Conservation (phyloP, 305 asterid genomes). For the Solanum hybrid region DNA sequence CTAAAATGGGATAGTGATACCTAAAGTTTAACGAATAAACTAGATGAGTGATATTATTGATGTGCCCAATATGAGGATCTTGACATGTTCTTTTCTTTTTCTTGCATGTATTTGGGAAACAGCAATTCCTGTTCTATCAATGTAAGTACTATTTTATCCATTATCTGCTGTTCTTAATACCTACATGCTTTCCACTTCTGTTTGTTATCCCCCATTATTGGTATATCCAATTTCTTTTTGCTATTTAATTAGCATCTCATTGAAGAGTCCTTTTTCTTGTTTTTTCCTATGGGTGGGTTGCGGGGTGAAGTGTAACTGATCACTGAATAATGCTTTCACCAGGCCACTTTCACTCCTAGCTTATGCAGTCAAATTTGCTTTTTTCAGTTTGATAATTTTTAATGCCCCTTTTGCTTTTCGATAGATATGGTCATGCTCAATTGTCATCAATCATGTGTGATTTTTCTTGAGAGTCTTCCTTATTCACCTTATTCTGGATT, state of each 20-base stretch:
- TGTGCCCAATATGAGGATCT: conserved; percentile 3
- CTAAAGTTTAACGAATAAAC: neutral
- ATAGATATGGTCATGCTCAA: neutral
- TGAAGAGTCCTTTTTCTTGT: neutral
- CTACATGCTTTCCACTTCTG: neutral
- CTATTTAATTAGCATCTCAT: neutral
- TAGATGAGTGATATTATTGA: neutral
- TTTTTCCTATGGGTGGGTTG: neutral
- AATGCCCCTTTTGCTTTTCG: neutral
- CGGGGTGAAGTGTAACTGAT: neutral
- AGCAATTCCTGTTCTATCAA: conserved; percentile 98
- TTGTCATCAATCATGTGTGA: neutral
- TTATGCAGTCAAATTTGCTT: neutral
- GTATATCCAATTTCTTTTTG: neutral
- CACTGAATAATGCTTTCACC: neutral
- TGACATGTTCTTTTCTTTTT: conserved; percentile 13
- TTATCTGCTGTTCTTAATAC: neutral
- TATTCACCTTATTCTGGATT: neutral
- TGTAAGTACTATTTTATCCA: conserved; percentile 44
- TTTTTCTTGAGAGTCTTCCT: neutral
- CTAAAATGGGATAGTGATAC: neutral
- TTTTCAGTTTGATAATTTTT: neutral
- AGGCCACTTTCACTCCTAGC: neutral
- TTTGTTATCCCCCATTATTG: neutral
- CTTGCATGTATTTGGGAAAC: conserved; percentile 20